Percentiles rank a stretch among this genome's conserved stretches.
phyloP scores from a whole-genome alignment of 148 eudicot species.

The Polygonum maritimum region DNA sequence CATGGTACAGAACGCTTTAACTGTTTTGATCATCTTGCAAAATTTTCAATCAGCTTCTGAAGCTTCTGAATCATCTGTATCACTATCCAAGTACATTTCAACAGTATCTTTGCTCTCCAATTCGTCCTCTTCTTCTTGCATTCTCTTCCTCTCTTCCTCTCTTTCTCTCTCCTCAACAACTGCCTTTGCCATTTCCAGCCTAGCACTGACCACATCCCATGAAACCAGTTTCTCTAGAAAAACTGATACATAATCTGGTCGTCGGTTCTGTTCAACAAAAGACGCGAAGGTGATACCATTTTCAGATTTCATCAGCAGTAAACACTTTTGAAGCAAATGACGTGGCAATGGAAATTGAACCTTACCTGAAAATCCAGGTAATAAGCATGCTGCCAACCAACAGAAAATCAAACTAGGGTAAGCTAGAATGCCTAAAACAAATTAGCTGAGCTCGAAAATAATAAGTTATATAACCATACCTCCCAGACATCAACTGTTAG shows the following conservation, averaged over 20 bases:
- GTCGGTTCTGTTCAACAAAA: constrained; percentile 46
- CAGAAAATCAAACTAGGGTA: background rate
- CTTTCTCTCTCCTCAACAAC: constrained; percentile 41
- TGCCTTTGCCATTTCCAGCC: constrained; percentile 75
- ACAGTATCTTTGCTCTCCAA: constrained; percentile 8
- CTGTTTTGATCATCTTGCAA: background rate
- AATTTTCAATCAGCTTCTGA: background rate
- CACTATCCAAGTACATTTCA: constrained; percentile 32
- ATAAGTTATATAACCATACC: constrained; percentile 24
- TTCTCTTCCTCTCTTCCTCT: constrained; percentile 6
- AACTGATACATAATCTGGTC: constrained; percentile 79
- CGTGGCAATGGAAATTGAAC: background rate
- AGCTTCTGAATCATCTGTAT: constrained; percentile 14
- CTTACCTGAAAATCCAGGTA: constrained; percentile 89
- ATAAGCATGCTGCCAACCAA: constrained; percentile 70
- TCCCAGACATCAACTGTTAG: constrained; percentile 96
- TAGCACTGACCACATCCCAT: constrained; percentile 79
- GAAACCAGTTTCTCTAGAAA: constrained; percentile 86
- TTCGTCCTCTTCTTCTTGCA: constrained; percentile 10
- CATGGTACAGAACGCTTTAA: background rate
- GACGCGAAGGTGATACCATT: background rate
- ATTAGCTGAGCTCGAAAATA: background rate
- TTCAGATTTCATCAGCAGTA: background rate
- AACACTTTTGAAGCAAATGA: background rate
- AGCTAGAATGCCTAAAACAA: background rate